Evolutionary conservation across 2,329 filamentous ascomycete genomes (phyloP).

Genomic region (Aspergillus ochraceoroseus): DNA sequence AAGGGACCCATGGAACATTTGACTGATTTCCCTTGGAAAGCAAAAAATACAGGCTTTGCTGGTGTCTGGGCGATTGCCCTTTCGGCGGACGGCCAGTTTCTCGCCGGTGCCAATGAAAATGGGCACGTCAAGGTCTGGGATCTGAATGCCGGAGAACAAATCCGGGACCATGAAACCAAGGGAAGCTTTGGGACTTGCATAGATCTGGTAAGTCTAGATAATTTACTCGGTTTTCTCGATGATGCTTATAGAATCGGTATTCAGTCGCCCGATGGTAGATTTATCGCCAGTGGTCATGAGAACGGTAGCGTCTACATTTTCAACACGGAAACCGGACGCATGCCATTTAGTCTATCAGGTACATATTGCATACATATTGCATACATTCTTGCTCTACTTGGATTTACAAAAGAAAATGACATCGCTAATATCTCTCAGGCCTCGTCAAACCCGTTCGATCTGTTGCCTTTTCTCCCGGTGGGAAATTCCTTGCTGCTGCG

Average conservation of each 20-base stretch:
- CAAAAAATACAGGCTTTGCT: slow-evolving; percentile 52
- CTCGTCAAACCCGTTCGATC: slow-evolving; percentile 80
- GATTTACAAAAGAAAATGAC: neutral
- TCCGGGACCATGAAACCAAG: slow-evolving; percentile 83
- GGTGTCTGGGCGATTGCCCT: slow-evolving; percentile 85
- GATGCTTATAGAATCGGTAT: slow-evolving; percentile 15
- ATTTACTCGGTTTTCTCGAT: neutral
- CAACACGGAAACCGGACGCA: slow-evolving; percentile 80
- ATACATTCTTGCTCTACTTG: neutral
- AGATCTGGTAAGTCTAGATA: slow-evolving; percentile 59
- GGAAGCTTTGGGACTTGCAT: slow-evolving; percentile 88
- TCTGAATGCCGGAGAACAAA: slow-evolving; percentile 55
- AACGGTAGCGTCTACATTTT: slow-evolving; percentile 91
- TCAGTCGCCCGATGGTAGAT: slow-evolving; percentile 67
- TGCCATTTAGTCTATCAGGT: slow-evolving; percentile 81
- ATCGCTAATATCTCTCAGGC: slow-evolving; percentile 49
- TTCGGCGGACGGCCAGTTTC: slow-evolving; percentile 73
- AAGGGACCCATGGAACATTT: too few species aligned
- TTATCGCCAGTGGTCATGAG: slow-evolving; percentile 88
- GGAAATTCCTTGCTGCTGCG: slow-evolving; percentile 78
- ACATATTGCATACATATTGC: slow-evolving; percentile 29
- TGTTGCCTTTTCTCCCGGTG: slow-evolving; percentile 81
- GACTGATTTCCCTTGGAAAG: slow-evolving; percentile 15
- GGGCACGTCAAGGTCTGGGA: slow-evolving; percentile 90
- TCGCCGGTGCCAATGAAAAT: slow-evolving; percentile 83